Evolutionary conservation across 2,329 filamentous ascomycete species (phyloP).

Genomic region (Alternaria atra): DNA sequence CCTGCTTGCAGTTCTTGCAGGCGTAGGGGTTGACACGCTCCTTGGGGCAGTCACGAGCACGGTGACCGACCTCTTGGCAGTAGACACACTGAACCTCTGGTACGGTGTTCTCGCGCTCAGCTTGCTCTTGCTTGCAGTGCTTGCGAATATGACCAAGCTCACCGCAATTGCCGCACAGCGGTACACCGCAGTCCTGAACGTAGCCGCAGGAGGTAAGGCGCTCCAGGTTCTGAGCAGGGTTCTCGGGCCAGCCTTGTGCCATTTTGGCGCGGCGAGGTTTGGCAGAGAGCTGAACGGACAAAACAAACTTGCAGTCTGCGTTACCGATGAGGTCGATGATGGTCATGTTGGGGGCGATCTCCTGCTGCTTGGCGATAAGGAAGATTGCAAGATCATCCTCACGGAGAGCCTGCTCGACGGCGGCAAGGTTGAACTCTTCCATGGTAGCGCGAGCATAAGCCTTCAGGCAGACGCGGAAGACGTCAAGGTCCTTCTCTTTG

Average conservation of each 20-base stretch:
- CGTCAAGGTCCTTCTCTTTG: conserved; percentile 59
- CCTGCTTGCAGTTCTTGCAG: conserved; percentile 73
- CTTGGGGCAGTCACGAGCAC: conserved; percentile 70
- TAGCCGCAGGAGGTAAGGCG: conserved; percentile 74
- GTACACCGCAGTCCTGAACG: conserved; percentile 66
- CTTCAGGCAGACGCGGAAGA: conserved; percentile 58
- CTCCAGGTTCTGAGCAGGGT: conserved; percentile 66
- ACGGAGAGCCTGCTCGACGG: conserved; percentile 62
- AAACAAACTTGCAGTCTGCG: conserved; percentile 69
- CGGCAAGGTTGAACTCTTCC: conserved; percentile 53
- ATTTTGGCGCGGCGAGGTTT: conserved; percentile 64
- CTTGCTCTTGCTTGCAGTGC: conserved; percentile 67
- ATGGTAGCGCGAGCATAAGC: conserved; percentile 58
- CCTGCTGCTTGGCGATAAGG: conserved; percentile 62
- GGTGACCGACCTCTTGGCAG: conserved; percentile 71
- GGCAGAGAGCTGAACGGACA: conserved; percentile 69
- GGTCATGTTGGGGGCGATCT: conserved; percentile 55
- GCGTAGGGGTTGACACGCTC: conserved; percentile 68
- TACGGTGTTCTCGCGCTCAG: conserved; percentile 56
- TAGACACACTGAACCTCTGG: conserved; percentile 69
- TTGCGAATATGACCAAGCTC: conserved; percentile 70
- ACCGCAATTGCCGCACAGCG: conserved; percentile 70
- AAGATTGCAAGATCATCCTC: conserved; percentile 58
- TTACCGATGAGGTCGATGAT: conserved; percentile 64
- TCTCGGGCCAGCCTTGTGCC: conserved; percentile 67